phyloP scores from a whole-genome alignment of 2,329 filamentous ascomycete species.

The Xylariaceae sp. region DNA sequence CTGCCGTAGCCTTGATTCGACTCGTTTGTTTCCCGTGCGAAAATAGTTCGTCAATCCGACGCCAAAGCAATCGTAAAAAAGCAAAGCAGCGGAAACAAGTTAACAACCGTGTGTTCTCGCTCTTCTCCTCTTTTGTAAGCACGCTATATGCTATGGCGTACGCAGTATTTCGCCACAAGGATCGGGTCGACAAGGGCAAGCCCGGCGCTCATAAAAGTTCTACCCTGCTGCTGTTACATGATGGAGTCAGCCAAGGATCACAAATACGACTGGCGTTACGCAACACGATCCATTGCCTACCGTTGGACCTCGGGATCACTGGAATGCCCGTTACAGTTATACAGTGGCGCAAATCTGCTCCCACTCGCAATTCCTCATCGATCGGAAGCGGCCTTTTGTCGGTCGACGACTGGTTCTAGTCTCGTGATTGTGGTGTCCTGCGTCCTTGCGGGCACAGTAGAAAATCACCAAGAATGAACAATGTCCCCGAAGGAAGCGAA shows the following conservation, averaged over 20 bases:
- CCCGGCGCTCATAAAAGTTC: background rate
- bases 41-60: background rate
- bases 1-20: background rate
- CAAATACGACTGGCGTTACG: background rate
- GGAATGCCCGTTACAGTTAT: background rate
- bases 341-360: background rate
- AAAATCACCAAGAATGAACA: background rate
- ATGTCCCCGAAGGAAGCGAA: background rate
- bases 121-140: background rate
- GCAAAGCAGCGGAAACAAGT: background rate
- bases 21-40: background rate
- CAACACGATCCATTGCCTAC: background rate
- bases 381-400: background rate
- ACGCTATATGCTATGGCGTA: background rate
- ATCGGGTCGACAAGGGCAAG: background rate
- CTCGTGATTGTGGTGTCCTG: background rate
- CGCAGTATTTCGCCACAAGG: slow-evolving; percentile 4
- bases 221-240: background rate
- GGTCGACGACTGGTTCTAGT: background rate
- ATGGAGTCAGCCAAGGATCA: background rate
- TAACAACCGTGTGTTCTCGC: background rate
- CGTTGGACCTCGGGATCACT: background rate
- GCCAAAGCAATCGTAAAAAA: background rate
- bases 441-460: slow-evolving; percentile 6
- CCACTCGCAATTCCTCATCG: background rate